Conservation (phyloP, 2,329 filamentous ascomycete genomes). For the Escovopsis sp. region DNA sequence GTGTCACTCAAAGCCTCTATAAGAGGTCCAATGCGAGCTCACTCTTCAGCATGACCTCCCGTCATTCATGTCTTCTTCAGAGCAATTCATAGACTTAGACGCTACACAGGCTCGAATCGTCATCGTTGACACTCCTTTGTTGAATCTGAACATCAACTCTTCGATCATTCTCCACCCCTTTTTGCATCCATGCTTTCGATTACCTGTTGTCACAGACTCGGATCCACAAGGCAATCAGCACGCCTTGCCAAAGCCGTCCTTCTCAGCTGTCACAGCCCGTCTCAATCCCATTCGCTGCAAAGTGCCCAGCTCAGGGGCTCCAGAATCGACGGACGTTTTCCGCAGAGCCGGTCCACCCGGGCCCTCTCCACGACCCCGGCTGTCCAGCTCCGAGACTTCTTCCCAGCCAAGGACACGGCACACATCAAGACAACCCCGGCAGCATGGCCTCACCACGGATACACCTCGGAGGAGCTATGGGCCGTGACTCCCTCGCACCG, state of each 20-base stretch:
- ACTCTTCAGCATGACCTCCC: no score
- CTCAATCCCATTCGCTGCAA: slow-evolving; percentile 1
- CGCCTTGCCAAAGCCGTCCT: slow-evolving; percentile 8
- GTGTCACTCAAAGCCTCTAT: no score
- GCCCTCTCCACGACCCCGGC: slow-evolving; percentile 34
- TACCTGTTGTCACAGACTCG: background rate
- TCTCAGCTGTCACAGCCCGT: slow-evolving; percentile 3
- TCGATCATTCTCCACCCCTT: no score
- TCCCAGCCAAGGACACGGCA: slow-evolving; percentile 44
- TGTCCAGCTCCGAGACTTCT: slow-evolving; percentile 40
- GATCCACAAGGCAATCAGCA: slow-evolving; percentile 11
- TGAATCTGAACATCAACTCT: no score
- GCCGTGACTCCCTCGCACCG: slow-evolving; percentile 63
- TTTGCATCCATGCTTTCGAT: background rate
- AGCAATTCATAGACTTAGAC: no score
- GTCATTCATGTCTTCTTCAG: no score
- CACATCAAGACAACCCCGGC: slow-evolving; percentile 47
- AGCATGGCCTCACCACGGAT: slow-evolving; percentile 58
- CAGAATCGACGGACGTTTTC: slow-evolving; percentile 5
- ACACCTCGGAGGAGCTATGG: slow-evolving; percentile 66
- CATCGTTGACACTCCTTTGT: no score
- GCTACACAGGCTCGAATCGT: no score
- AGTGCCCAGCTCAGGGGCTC: slow-evolving; percentile 6
- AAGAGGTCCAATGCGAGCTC: no score
- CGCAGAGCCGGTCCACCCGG: slow-evolving; percentile 10